phyloP scores from a whole-genome alignment of 768 basidiomycete species.

The Trametes maxima region DNA sequence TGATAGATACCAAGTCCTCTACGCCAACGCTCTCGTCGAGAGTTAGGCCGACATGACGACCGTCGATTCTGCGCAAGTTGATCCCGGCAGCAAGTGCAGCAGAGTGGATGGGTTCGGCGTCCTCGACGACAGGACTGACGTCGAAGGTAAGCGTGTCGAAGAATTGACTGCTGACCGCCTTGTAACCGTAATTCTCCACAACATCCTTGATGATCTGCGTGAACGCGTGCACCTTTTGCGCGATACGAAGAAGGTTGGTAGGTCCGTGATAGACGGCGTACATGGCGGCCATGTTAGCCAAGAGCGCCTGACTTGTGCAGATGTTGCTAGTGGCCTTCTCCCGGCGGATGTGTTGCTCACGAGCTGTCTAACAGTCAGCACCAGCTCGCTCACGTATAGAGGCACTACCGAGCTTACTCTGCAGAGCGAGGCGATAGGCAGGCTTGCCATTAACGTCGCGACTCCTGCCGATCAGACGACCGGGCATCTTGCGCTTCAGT shows the following conservation, averaged over 20 bases:
- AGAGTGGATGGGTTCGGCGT: constrained; percentile 66
- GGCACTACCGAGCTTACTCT: constrained; percentile 60
- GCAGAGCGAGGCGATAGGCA: constrained; percentile 91
- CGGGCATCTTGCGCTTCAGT: constrained; percentile 98
- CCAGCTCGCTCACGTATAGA: background rate
- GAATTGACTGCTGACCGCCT: constrained; percentile 68
- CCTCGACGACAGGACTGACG: constrained; percentile 59
- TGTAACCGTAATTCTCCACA: constrained; percentile 76
- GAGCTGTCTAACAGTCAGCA: constrained; percentile 52
- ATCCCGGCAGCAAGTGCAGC: constrained; percentile 66
- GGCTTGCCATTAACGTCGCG: constrained; percentile 81
- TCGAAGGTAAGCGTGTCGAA: constrained; percentile 92
- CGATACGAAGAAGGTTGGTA: constrained; percentile 79
- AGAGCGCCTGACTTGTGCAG: constrained; percentile 95
- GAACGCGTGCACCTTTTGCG: constrained; percentile 86
- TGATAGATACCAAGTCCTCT: constrained; percentile 71
- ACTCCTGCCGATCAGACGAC: constrained; percentile 89
- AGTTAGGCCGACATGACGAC: constrained; percentile 78
- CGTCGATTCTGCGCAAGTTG: constrained; percentile 82
- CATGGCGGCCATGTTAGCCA: constrained; percentile 99
- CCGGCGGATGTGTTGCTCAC: constrained; percentile 95
- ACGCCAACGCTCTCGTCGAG: constrained; percentile 89
- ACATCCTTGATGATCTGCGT: constrained; percentile 73
- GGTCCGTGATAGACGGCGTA: constrained; percentile 97
- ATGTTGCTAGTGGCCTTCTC: constrained; percentile 99